Evolutionary conservation across 1,139 yeast genomes (phyloP), one percentile per base, ranked within the genome.

Genomic region (Taiozyma sp.): DNA sequence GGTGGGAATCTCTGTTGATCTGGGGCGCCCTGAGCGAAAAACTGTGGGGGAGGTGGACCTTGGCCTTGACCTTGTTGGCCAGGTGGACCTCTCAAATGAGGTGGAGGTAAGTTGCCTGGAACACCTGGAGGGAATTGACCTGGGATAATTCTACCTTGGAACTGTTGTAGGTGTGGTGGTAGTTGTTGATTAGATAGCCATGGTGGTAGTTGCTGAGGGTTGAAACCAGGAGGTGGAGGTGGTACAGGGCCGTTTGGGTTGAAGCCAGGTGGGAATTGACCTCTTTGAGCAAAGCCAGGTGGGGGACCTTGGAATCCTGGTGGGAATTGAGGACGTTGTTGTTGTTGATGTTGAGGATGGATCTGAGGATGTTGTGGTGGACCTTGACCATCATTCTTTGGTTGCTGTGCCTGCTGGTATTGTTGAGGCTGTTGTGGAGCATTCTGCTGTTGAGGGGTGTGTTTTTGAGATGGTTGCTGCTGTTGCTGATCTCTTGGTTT

Each of bases 261-360:
- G 32, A 57, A 52, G 16, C 58, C 58, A 16, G 62, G 57, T 45
- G 62, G 60, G 12, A 51, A 36, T 46, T 47, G 54, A n/a, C 53
- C 49, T 44, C 49, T 48, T 43, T 46, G 62, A 40, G 62, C 46
- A 14, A 36, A 32, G 9, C 66, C 50, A 57, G 62, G 48, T 55
- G 56, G 46, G 47, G 61, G 58, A 30, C 60, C 59, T 45, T 64
- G 64, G 51, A 61, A 56, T 14, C 62, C 63, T 52, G 65, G 59
- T 48, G 61, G 65, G 32, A 58, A 63, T 5, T 42, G 44, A 28
- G 52, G 56, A 22, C 50, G 51, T 39, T 51, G 54, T 9, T 46
- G 49, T 39, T 50, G 56, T 45, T 56, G 63, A 24, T 53, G 64
- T 41, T 54, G 65, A n/a, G 41, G 41, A 38, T 38, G 41, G 41